These are phyloP conservation scores for Quillaja saponaria DNA, from an alignment of 306 rosid species.

Conservation along the genomic window DNA sequence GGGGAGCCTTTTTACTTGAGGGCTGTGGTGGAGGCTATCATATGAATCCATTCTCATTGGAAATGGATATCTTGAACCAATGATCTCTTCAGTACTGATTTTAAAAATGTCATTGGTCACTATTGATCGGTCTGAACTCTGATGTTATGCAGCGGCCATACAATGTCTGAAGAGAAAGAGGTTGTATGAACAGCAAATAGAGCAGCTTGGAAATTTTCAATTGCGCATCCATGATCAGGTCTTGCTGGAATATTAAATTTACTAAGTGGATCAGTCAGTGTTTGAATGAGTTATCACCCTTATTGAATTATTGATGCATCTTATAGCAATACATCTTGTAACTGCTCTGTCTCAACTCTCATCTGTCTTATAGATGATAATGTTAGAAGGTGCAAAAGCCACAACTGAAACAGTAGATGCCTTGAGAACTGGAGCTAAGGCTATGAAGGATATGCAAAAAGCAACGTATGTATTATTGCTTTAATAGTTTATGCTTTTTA, in stretches of 20 bases:
- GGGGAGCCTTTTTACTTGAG: neutral
- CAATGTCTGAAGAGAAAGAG: constrained; percentile 97
- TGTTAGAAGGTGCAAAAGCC: constrained; percentile 99
- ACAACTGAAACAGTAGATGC: constrained; percentile 99
- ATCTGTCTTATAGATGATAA: constrained; percentile 69
- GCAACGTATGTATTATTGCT: constrained; percentile 65
- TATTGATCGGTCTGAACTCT: neutral
- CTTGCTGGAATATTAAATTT: constrained; percentile 19
- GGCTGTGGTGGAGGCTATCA: neutral
- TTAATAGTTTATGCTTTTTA: constrained; percentile 16
- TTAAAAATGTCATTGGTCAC: constrained; percentile 10
- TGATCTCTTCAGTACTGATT: neutral
- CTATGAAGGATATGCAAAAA: constrained; percentile 99
- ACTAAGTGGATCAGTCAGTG: neutral
- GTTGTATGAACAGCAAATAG: constrained; percentile 91
- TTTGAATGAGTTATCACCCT: neutral
- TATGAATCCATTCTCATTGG: constrained; percentile 1
- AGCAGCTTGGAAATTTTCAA: constrained; percentile 97
- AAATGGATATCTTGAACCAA: constrained; percentile 3
- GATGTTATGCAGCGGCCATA: constrained; percentile 68
- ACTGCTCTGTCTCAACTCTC: neutral
- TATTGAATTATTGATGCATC: constrained; percentile 21
- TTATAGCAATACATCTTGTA: constrained; percentile 19
- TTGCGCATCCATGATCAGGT: constrained; percentile 98
- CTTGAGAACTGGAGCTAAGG: constrained; percentile 87